A percentile compares a stretch with the other conserved stretches of the same genome.
Evolutionary conservation across 2,329 filamentous ascomycete species (phyloP).

Genomic region (Microthyrium microscopicum): DNA sequence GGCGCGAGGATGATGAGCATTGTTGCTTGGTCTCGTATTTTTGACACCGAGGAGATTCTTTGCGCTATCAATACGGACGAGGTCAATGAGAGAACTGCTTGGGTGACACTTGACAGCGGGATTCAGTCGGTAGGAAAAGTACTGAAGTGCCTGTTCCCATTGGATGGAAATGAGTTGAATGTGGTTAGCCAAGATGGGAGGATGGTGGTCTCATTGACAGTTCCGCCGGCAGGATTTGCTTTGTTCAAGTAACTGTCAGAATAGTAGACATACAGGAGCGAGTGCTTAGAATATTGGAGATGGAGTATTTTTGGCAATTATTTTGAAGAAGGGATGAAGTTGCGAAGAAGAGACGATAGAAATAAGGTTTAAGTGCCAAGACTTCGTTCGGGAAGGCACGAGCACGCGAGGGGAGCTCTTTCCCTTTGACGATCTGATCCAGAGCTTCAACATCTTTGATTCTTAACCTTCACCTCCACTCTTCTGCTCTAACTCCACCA

Average conservation of each 20-base stretch:
- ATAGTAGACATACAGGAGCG: neutral
- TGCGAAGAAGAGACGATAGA: neutral
- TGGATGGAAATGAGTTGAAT: neutral
- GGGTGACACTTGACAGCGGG: conserved; percentile 11
- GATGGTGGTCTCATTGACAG: conserved; percentile 8
- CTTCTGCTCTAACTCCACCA: too few relatives aligned
- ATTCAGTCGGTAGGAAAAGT: conserved; percentile 8
- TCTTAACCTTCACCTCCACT: too few relatives aligned
- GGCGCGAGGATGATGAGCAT: conserved; percentile 10
- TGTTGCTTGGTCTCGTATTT: conserved; percentile 13
- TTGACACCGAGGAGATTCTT: conserved; percentile 11
- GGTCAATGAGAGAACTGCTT: conserved; percentile 7
- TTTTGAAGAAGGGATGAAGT: neutral
- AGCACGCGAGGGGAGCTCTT: too few relatives aligned
- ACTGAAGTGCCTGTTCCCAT: neutral
- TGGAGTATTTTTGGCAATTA: neutral
- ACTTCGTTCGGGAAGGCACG: neutral
- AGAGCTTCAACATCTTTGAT: too few relatives aligned
- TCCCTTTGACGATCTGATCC: too few relatives aligned
- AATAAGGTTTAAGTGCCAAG: neutral
- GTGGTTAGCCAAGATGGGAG: conserved; percentile 5
- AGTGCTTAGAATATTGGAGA: neutral
- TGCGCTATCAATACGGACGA: conserved; percentile 9
- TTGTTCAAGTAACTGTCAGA: conserved; percentile 11
- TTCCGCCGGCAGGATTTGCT: conserved; percentile 10